phyloP scores from a whole-genome alignment of 345 rosid genomes.

The Clarkia xantiana region DNA sequence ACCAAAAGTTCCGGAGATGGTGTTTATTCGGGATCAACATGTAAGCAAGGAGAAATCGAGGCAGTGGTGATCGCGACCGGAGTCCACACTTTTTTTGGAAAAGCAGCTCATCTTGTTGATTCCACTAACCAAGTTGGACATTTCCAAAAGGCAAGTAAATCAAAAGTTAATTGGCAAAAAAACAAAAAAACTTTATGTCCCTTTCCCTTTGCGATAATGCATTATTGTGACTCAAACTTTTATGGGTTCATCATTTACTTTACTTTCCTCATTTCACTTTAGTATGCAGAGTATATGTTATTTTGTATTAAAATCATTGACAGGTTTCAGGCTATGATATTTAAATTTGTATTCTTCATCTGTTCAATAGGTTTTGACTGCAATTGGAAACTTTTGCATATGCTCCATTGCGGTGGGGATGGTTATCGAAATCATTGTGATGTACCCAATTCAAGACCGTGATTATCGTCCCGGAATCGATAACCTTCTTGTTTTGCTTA shows the following conservation, averaged over 20 bases:
- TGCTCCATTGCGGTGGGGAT: slow-evolving; percentile 94
- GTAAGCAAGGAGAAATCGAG: slow-evolving; percentile 97
- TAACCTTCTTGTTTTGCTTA: slow-evolving; percentile 94
- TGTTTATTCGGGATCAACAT: slow-evolving; percentile 91
- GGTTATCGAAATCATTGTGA: slow-evolving; percentile 81
- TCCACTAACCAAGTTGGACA: slow-evolving; percentile 99
- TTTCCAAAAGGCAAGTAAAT: slow-evolving; percentile 66
- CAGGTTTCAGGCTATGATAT: too few relatives aligned
- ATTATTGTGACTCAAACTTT: too few relatives aligned
- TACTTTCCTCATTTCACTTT: too few relatives aligned
- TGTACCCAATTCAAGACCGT: slow-evolving; percentile 95
- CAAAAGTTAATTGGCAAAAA: neutral
- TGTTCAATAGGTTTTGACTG: slow-evolving; percentile 69
- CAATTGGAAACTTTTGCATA: slow-evolving; percentile 96
- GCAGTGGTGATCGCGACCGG: slow-evolving; percentile 95
- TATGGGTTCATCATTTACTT: too few relatives aligned
- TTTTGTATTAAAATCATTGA: too few relatives aligned
- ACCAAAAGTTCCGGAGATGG: slow-evolving; percentile 97
- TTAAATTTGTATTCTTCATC: too few relatives aligned
- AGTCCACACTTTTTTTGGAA: slow-evolving; percentile 96
- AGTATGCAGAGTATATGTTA: too few relatives aligned
- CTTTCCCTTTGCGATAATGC: too few relatives aligned
- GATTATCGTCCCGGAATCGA: slow-evolving; percentile 91
- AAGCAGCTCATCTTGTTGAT: slow-evolving; percentile 97
- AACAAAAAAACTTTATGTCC: too few relatives aligned